phyloP scores from a whole-genome alignment of 176 grass and related monocot species.

The Triticum timopheevii region DNA sequence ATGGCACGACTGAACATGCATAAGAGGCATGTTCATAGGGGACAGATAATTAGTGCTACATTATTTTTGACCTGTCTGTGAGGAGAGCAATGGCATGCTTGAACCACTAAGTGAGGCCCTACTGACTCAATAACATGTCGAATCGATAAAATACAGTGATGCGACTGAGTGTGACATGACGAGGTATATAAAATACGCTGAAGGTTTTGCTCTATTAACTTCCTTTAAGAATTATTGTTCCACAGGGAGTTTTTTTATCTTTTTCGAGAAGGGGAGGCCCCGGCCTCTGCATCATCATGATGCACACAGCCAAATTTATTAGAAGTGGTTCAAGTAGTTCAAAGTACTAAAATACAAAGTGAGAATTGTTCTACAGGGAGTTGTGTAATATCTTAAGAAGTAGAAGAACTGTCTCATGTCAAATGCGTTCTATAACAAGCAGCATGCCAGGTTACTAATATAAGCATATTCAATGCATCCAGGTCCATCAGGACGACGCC shows the following conservation, averaged over 20 bases:
- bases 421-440: neutral
- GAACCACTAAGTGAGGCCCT: neutral
- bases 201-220: neutral
- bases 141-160: neutral
- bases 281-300: too few relatives aligned
- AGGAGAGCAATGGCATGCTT: constrained; percentile 2
- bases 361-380: neutral
- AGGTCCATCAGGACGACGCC: constrained; percentile 85
- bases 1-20: neutral
- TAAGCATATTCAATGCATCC: constrained; percentile 35
- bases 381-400: neutral
- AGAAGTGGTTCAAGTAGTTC: too few relatives aligned
- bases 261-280: too few relatives aligned
- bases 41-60: neutral
- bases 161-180: neutral
- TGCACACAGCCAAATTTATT: too few relatives aligned
- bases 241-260: too few relatives aligned
- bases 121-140: neutral
- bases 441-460: constrained; percentile 14
- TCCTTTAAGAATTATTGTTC: neutral
- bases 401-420: neutral
- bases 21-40: neutral
- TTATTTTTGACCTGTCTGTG: neutral
- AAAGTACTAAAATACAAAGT: too few relatives aligned
- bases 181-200: neutral